Evolutionary conservation across 2,329 filamentous ascomycete genomes (phyloP).

Genomic region (Aspergillus ruber): DNA sequence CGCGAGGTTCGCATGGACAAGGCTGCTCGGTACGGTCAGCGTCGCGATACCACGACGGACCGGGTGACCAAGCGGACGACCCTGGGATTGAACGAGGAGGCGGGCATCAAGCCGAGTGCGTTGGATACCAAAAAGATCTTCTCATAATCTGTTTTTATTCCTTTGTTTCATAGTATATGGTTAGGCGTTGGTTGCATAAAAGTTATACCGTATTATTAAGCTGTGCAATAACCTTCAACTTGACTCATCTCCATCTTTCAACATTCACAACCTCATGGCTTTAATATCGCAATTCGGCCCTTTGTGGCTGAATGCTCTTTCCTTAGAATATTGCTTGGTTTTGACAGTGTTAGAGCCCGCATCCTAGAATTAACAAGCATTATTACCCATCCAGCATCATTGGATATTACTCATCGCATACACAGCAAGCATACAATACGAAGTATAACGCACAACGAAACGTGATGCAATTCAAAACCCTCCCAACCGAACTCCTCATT

Average conservation of each 20-base stretch:
- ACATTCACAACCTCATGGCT: conserved; percentile 15
- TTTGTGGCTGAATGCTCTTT: conserved; percentile 10
- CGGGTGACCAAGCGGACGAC: conserved; percentile 67
- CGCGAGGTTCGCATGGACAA: conserved; percentile 70
- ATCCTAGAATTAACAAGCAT: too few relatives aligned
- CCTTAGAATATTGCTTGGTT: conserved; percentile 2
- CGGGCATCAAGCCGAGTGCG: conserved; percentile 57
- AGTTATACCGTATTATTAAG: conserved; percentile 2
- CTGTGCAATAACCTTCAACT: conserved; percentile 1
- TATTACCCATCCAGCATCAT: too few relatives aligned
- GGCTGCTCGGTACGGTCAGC: conserved; percentile 68
- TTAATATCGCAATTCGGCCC: conserved; percentile 10
- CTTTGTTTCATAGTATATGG: conserved; percentile 4
- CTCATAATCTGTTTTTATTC: conserved; percentile 28
- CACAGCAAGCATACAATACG: neutral
- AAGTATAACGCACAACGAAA: conserved; percentile 3
- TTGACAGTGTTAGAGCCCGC: neutral
- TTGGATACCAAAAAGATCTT: conserved; percentile 74
- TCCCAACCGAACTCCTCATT: conserved; percentile 54
- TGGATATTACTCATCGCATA: too few relatives aligned
- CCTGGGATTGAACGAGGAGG: conserved; percentile 63
- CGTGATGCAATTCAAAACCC: conserved; percentile 48
- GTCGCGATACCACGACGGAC: conserved; percentile 68
- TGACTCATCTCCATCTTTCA: conserved; percentile 2
- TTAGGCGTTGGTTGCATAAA: neutral